Evolutionary conservation across 352 stramenopile genomes (phyloP).

Genomic region (Globisporangium spiculum): DNA sequence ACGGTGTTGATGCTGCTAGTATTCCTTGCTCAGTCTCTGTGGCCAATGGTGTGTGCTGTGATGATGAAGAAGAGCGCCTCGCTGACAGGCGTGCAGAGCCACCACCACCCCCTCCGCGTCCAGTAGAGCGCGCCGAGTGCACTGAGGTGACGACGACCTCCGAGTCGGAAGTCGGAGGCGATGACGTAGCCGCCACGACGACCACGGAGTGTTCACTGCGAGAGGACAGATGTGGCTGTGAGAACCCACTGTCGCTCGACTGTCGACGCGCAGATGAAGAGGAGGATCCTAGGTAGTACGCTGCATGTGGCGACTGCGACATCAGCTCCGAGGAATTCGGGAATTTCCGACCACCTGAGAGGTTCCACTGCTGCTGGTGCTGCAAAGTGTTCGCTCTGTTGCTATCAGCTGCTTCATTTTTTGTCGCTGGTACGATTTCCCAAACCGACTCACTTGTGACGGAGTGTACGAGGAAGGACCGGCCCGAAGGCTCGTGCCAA

Average conservation of each 20-base stretch:
- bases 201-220: neutral
- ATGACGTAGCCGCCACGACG: conserved; percentile 9
- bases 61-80: neutral
- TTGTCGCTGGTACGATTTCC: conserved; percentile 36
- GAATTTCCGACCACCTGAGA: neutral
- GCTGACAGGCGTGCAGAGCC: conserved; percentile 3
- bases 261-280: conserved; percentile 8
- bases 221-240: neutral
- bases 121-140: neutral
- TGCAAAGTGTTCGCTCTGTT: neutral
- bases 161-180: conserved; percentile 31
- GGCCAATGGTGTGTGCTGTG: neutral
- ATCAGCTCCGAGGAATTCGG: conserved; percentile 1
- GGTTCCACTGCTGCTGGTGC: no score
- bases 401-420: neutral
- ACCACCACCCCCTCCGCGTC: neutral
- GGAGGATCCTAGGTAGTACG: neutral
- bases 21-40: neutral
- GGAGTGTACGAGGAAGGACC: conserved; percentile 68
- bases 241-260: neutral
- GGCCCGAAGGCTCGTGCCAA: conserved; percentile 43
- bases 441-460: conserved; percentile 65
- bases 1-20: neutral
- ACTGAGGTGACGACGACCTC: conserved; percentile 31
- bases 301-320: neutral